Conservation (phyloP, 2,329 filamentous ascomycete genomes). For the Colletotrichum horii region DNA sequence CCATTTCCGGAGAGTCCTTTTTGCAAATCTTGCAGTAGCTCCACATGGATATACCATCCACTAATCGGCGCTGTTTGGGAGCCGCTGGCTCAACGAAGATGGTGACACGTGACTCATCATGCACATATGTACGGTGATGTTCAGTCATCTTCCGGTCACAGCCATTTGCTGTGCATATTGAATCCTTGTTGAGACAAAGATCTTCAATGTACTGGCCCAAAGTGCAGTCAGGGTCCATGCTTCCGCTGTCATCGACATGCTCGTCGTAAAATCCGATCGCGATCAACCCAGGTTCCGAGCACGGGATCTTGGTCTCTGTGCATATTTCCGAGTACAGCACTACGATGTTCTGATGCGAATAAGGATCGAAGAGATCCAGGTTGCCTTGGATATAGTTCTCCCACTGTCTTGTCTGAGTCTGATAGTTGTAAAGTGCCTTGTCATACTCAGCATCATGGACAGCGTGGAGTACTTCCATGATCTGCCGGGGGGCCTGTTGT, state of each 20-base stretch:
- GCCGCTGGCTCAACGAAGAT: slow-evolving; percentile 75
- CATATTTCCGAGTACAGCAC: slow-evolving; percentile 94
- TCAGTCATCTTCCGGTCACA: slow-evolving; percentile 90
- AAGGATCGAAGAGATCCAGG: slow-evolving; percentile 89
- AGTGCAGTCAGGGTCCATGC: slow-evolving; percentile 85
- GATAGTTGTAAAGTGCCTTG: slow-evolving; percentile 90
- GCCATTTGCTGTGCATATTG: slow-evolving; percentile 80
- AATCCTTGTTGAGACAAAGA: slow-evolving; percentile 76
- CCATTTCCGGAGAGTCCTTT: slow-evolving; percentile 85
- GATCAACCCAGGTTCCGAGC: slow-evolving; percentile 87
- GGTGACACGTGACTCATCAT: slow-evolving; percentile 92
- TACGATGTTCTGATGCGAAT: slow-evolving; percentile 94
- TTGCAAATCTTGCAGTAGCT: slow-evolving; percentile 92
- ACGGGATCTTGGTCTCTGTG: slow-evolving; percentile 91
- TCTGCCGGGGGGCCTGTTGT: slow-evolving; percentile 80
- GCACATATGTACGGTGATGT: slow-evolving; percentile 95
- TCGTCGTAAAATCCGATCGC: slow-evolving; percentile 94
- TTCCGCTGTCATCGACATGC: slow-evolving; percentile 67
- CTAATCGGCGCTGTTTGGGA: slow-evolving; percentile 54
- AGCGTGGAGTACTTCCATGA: slow-evolving; percentile 91
- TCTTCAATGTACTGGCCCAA: slow-evolving; percentile 96
- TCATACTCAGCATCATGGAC: slow-evolving; percentile 98
- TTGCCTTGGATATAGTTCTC: slow-evolving; percentile 93
- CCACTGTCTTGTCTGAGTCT: slow-evolving; percentile 95
- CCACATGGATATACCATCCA: slow-evolving; percentile 89